Conservation (phyloP, 2,329 filamentous ascomycete genomes). For the Diaporthe sp. region DNA sequence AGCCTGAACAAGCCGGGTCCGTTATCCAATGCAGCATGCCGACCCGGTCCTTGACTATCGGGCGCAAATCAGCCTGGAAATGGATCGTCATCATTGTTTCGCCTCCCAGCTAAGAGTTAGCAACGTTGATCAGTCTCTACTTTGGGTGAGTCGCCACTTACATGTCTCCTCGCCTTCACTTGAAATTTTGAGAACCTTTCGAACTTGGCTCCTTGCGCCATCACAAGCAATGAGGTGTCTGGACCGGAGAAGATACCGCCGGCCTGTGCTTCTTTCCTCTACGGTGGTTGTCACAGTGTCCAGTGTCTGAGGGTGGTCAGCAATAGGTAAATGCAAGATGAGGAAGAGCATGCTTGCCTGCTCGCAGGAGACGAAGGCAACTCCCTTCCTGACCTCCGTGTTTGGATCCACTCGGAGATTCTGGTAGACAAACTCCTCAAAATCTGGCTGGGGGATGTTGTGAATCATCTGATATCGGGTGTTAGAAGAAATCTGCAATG, state of each 20-base stretch:
- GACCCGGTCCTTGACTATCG: background rate
- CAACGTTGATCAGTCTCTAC: background rate
- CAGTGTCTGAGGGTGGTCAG: no score
- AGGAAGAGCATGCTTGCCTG: background rate
- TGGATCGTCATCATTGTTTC: background rate
- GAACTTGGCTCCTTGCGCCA: background rate
- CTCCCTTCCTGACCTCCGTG: background rate
- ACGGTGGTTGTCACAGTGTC: no score
- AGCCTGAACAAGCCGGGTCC: background rate
- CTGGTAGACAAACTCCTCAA: background rate
- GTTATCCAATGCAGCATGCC: background rate
- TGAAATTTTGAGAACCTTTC: background rate
- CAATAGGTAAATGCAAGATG: no score
- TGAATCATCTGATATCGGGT: background rate
- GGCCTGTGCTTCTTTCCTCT: no score
- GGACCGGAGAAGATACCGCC: background rate
- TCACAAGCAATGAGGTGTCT: background rate
- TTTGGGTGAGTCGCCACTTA: no score
- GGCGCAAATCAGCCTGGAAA: background rate
- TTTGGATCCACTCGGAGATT: background rate
- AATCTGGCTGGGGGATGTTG: background rate
- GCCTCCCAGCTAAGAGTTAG: background rate
- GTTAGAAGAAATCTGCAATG: no score
- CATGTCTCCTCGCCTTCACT: no score
- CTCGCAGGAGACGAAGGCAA: background rate